Conservation (phyloP, 805 yeast genomes). For the Priceomyces medius region DNA sequence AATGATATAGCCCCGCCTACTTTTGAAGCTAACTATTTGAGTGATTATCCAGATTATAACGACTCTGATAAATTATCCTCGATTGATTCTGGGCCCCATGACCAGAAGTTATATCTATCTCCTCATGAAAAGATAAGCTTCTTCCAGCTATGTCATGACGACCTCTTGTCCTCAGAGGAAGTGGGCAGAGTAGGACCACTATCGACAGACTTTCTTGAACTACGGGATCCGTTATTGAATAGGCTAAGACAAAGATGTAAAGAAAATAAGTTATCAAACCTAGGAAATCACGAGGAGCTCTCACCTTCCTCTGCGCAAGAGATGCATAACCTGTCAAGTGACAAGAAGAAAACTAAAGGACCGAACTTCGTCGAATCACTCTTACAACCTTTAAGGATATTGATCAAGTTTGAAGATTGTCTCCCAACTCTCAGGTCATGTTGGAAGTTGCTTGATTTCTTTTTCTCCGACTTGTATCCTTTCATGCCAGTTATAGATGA, state of each 20-base stretch:
- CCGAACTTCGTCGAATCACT: not conserved
- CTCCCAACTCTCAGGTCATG: not conserved
- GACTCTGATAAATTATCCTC: no score
- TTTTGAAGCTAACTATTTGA: no score
- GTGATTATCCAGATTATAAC: no score
- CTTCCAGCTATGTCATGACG: no score
- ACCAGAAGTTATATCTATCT: no score
- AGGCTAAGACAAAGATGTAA: not conserved
- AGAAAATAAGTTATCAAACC: no score
- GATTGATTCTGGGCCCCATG: no score
- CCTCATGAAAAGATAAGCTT: not conserved
- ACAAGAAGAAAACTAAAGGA: not conserved
- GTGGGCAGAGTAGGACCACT: not conserved
- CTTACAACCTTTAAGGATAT: not conserved
- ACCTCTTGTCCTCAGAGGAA: not conserved
- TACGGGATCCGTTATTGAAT: not conserved
- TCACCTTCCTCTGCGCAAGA: not conserved
- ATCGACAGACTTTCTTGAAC: not conserved
- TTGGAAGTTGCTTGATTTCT: not conserved
- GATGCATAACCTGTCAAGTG: not conserved
- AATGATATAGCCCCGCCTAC: no score
- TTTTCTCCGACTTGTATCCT: conserved; percentile 2
- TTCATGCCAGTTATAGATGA: conserved; percentile 4
- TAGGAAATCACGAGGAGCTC: not conserved
- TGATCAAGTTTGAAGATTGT: not conserved